phyloP scores from a whole-genome alignment of 2,329 filamentous ascomycete species.

The Colletotrichum musae region DNA sequence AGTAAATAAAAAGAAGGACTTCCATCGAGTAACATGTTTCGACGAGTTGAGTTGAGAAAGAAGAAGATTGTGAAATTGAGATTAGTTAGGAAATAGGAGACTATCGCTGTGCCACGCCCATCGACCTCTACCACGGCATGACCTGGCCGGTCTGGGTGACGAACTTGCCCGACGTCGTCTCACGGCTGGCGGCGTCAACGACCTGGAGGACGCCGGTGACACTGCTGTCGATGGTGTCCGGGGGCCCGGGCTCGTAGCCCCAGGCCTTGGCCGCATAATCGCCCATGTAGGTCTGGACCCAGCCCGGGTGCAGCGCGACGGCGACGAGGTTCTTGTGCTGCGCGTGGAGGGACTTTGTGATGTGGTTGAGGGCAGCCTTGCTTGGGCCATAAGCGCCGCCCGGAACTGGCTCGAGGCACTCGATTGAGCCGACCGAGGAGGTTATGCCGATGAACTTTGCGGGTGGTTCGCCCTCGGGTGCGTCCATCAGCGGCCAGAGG shows the following conservation, averaged over 20 bases:
- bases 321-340: conserved; percentile 48
- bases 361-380: conserved; percentile 54
- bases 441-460: conserved; percentile 55
- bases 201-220: conserved; percentile 51
- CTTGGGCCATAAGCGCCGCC: conserved; percentile 54
- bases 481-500: conserved; percentile 53
- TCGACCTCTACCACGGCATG: conserved; percentile 45
- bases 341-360: conserved; percentile 48
- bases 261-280: conserved; percentile 50
- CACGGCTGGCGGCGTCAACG: conserved; percentile 53
- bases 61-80: background rate
- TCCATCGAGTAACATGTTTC: background rate
- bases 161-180: conserved; percentile 52
- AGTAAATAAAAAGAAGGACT: no score
- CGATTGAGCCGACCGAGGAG: conserved; percentile 53
- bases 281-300: conserved; percentile 52
- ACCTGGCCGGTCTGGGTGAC: conserved; percentile 49
- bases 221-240: conserved; percentile 50
- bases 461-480: conserved; percentile 2
- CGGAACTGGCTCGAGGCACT: conserved; percentile 48
- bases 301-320: conserved; percentile 56
- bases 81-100: background rate
- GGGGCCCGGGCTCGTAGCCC: conserved; percentile 46
- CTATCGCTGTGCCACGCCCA: background rate
- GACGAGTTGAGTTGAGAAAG: no score